Percentiles rank a stretch among this genome's conserved stretches.
phyloP scores from a whole-genome alignment of 805 yeast species.

The Kluyveromyces siamensis region DNA sequence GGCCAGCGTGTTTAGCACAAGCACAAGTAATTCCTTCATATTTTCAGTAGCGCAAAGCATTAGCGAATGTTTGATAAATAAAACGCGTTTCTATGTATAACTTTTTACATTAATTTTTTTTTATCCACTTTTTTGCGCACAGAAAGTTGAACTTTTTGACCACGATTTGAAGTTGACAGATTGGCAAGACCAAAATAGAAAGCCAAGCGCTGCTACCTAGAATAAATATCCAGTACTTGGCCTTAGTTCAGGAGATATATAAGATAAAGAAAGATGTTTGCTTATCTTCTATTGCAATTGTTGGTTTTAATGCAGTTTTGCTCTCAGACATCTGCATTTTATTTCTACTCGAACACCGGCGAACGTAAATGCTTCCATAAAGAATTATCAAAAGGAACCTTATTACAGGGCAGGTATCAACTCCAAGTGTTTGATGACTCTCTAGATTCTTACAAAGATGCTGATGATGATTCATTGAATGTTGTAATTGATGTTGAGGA shows the following conservation, averaged over 20 bases:
- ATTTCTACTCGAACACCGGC: constrained; percentile 44
- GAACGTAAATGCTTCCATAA: constrained; percentile 48
- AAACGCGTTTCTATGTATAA: no score
- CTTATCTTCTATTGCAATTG: constrained; percentile 9
- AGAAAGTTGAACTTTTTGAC: background rate
- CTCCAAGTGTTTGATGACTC: constrained; percentile 37
- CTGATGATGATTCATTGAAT: constrained; percentile 30
- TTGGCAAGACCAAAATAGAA: background rate
- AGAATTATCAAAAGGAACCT: constrained; percentile 41
- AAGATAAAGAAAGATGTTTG: background rate
- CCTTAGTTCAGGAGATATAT: background rate
- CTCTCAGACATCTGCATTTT: constrained; percentile 31
- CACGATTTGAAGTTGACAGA: background rate
- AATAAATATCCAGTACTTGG: background rate
- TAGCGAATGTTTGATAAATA: no score
- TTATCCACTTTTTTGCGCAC: background rate
- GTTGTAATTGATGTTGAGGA: constrained; percentile 43
- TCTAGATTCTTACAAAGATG: constrained; percentile 27
- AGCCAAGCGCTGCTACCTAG: background rate
- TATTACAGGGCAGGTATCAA: constrained; percentile 41
- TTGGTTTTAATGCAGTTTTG: constrained; percentile 14
- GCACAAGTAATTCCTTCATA: background rate
- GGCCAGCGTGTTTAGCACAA: no score
- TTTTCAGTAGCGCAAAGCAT: background rate
- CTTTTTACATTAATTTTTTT: background rate